Percentiles rank a stretch among this genome's conserved stretches.
Conservation (phyloP, 257 asterid genomes). For the Fraxinus americana region DNA sequence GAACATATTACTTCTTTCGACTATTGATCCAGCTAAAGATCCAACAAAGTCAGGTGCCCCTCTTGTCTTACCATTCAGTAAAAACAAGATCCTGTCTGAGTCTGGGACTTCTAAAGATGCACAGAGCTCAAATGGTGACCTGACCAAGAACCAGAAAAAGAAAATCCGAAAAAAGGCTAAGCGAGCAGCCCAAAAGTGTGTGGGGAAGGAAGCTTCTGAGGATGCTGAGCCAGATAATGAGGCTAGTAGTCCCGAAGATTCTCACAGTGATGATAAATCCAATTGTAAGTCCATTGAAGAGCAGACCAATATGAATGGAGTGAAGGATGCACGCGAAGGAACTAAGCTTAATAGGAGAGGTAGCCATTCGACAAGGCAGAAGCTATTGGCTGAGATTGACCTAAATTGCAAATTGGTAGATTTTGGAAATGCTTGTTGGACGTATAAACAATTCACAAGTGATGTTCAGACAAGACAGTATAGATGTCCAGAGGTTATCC, state of each 20-base stretch:
- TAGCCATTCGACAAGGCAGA: constrained; percentile 62
- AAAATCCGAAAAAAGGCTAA: constrained; percentile 73
- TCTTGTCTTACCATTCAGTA: constrained; percentile 63
- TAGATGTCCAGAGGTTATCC: constrained; percentile 92
- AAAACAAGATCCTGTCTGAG: constrained; percentile 51
- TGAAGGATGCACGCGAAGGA: constrained; percentile 41
- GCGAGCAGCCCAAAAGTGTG: constrained; percentile 69
- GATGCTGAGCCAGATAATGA: constrained; percentile 64
- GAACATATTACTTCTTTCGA: constrained; percentile 73
- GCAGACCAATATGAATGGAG: constrained; percentile 35
- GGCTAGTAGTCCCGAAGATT: constrained; percentile 62
- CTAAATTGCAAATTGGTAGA: constrained; percentile 90
- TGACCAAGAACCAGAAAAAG: constrained; percentile 93
- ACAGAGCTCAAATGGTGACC: constrained; percentile 54
- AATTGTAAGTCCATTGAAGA: constrained; percentile 41
- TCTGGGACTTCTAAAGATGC: constrained; percentile 58
- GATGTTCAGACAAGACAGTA: constrained; percentile 97
- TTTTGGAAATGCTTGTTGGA: constrained; percentile 99
- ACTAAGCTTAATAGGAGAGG: constrained; percentile 68
- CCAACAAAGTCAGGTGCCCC: constrained; percentile 66
- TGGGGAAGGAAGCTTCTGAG: constrained; percentile 50
- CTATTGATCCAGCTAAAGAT: constrained; percentile 84
- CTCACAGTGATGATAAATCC: constrained; percentile 49
- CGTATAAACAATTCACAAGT: constrained; percentile 83
- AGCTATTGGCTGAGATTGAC: constrained; percentile 78